Evolutionary conservation across 257 asterid genomes (phyloP).

Genomic region (Ajuga chamaepitys): DNA sequence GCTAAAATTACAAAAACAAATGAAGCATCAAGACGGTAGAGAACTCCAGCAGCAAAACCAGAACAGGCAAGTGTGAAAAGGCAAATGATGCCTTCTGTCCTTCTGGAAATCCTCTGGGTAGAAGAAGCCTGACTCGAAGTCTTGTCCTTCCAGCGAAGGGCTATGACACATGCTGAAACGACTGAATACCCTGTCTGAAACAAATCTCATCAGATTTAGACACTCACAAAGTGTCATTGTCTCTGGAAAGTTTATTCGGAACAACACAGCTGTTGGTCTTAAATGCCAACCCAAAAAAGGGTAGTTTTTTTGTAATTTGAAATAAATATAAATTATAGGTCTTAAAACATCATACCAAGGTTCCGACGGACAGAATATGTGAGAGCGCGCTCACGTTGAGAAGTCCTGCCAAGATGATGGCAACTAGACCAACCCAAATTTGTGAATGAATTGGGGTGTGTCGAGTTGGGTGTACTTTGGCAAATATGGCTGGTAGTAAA

Average conservation of each 20-base stretch:
- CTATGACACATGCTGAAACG: slow-evolving; percentile 80
- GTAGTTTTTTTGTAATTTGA: no score
- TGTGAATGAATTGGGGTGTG: slow-evolving; percentile 87
- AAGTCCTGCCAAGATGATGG: slow-evolving; percentile 65
- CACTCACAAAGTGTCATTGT: background rate
- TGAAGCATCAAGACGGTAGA: slow-evolving; percentile 57
- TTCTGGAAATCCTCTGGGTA: slow-evolving; percentile 33
- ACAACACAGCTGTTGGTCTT: no score
- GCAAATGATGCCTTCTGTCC: slow-evolving; percentile 60
- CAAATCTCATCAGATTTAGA: slow-evolving; percentile 1
- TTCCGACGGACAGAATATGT: slow-evolving; percentile 84
- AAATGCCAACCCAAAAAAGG: no score
- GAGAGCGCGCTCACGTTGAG: slow-evolving; percentile 73
- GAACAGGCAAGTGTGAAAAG: slow-evolving; percentile 46
- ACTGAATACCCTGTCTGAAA: slow-evolving; percentile 87
- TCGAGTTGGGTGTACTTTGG: slow-evolving; percentile 60
- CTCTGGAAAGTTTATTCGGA: no score
- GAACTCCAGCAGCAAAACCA: slow-evolving; percentile 67
- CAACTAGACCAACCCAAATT: slow-evolving; percentile 83
- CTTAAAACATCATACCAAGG: slow-evolving; percentile 51
- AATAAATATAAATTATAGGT: background rate
- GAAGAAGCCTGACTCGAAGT: slow-evolving; percentile 27
- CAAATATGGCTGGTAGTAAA: slow-evolving; percentile 63
- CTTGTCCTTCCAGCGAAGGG: slow-evolving; percentile 73
- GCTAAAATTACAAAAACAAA: slow-evolving; percentile 37